Conservation (phyloP, 345 rosid genomes). For the Sapria himalayana region DNA sequence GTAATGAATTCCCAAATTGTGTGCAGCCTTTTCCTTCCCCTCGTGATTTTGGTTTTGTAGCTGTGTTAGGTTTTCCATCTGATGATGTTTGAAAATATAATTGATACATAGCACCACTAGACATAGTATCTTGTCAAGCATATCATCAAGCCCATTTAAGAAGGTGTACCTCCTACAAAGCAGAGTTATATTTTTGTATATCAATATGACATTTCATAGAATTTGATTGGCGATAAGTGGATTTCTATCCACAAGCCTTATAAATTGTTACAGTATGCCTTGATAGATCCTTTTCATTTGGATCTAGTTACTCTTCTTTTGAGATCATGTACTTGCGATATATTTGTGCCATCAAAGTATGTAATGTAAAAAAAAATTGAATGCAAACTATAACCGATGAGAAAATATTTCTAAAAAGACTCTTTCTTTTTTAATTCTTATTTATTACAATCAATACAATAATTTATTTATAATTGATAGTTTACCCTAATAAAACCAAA, state of each 20-base stretch:
- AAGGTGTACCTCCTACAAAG: neutral
- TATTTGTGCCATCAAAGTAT: too few relatives aligned
- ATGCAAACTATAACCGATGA: too few relatives aligned
- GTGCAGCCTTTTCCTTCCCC: neutral
- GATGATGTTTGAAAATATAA: too few relatives aligned
- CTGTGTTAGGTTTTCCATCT: too few relatives aligned
- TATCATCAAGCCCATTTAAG: neutral
- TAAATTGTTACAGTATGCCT: neutral
- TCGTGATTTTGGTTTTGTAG: neutral
- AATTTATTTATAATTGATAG: too few relatives aligned
- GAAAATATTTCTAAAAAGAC: too few relatives aligned
- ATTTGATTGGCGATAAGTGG: neutral
- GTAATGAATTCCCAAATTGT: neutral
- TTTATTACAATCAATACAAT: too few relatives aligned
- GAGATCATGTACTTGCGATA: conserved; percentile 4
- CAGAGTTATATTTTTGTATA: neutral
- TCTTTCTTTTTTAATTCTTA: too few relatives aligned
- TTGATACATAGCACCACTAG: neutral
- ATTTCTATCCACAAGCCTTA: neutral
- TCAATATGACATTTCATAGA: neutral
- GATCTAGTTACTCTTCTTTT: neutral
- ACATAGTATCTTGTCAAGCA: neutral
- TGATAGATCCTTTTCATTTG: neutral
- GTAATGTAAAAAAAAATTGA: too few relatives aligned
- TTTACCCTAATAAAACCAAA: too few relatives aligned